Evolutionary conservation across 441 rosid species (phyloP).

Genomic region (Corymbia citriodora): DNA sequence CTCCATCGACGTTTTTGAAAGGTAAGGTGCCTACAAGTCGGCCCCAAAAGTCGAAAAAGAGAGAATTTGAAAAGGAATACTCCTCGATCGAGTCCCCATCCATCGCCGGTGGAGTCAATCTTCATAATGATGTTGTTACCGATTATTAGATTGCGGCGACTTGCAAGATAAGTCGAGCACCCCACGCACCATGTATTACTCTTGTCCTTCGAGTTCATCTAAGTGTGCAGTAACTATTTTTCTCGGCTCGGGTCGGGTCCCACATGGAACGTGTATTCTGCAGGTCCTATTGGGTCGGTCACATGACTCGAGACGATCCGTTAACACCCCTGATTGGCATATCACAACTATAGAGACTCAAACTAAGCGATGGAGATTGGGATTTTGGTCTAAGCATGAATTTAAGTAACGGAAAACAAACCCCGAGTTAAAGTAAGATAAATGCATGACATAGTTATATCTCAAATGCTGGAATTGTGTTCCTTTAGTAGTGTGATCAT

Average conservation of each 20-base stretch:
- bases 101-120: neutral
- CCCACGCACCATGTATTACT: neutral
- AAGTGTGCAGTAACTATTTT: rapidly evolving
- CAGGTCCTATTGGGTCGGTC: no score
- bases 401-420: neutral
- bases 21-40: neutral
- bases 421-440: neutral
- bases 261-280: no score
- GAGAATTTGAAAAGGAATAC: neutral
- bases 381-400: neutral
- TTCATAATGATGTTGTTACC: neutral
- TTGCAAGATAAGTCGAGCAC: neutral
- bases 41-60: neutral
- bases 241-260: neutral
- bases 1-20: neutral
- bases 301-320: no score
- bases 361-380: rapidly evolving
- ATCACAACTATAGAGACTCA: neutral
- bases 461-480: neutral
- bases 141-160: neutral
- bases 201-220: neutral
- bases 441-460: neutral
- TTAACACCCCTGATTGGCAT: rapidly evolving
- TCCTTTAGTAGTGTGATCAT: neutral
- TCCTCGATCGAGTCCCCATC: neutral